phyloP scores from a whole-genome alignment of 2,329 filamentous ascomycete genomes.

The Pseudogymnoascus sp. region DNA sequence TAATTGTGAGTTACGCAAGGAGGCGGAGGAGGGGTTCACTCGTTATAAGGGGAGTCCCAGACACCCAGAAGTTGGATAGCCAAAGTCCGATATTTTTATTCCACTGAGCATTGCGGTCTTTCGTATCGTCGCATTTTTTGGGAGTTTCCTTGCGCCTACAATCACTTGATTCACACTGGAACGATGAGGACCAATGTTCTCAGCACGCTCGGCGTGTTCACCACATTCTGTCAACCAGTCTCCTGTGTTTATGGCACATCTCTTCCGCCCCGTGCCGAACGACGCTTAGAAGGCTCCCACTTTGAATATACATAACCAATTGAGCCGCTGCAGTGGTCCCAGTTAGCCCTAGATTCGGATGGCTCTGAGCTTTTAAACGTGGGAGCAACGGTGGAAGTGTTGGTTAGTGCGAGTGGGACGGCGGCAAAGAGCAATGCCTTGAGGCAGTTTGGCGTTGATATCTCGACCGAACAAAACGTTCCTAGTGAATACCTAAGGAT shows the following conservation, averaged over 20 bases:
- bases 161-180: neutral
- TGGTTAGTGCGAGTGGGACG: neutral
- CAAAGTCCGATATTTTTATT: neutral
- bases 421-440: neutral
- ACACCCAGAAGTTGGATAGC: neutral
- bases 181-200: neutral
- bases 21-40: neutral
- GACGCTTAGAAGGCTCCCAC: neutral
- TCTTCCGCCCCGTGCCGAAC: neutral
- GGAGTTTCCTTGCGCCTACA: neutral
- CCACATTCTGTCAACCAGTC: neutral
- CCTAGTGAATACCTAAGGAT: no score
- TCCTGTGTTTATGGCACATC: neutral
- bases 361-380: neutral
- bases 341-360: neutral
- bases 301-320: neutral
- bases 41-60: slow-evolving; percentile 1
- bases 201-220: slow-evolving; percentile 1
- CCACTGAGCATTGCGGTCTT: neutral
- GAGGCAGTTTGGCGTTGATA: neutral
- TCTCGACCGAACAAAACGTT: neutral
- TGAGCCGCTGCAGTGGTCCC: neutral
- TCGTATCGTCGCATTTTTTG: neutral
- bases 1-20: neutral
- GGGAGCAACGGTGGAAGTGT: neutral